Evolutionary conservation across 495 filamentous ascomycete species (phyloP).

Genomic region (Hyaloscypha finlandica): DNA sequence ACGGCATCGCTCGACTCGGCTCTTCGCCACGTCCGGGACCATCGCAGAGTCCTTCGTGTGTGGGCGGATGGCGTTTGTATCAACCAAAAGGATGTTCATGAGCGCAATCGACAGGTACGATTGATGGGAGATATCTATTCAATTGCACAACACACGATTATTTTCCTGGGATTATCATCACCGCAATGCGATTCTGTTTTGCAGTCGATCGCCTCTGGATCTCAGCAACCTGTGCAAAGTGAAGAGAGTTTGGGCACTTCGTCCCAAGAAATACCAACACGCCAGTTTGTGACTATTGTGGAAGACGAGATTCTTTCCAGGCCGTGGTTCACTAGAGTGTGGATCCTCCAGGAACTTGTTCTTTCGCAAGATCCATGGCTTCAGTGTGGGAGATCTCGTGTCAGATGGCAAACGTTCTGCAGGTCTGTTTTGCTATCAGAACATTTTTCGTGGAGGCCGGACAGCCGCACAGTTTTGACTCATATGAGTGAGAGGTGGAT

Average conservation of each 20-base stretch:
- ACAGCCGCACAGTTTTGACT: neutral
- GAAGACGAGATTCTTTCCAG: neutral
- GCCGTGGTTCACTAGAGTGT: slow-evolving; percentile 33
- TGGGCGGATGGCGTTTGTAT: slow-evolving; percentile 29
- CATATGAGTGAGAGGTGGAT: neutral
- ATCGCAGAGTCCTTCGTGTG: neutral
- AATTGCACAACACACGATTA: slow-evolving; percentile 13
- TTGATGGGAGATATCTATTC: slow-evolving; percentile 23
- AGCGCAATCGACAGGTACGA: slow-evolving; percentile 17
- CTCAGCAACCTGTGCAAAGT: neutral
- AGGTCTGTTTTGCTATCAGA: neutral
- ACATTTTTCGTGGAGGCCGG: neutral
- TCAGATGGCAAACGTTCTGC: slow-evolving; percentile 3
- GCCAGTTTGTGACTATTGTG: neutral
- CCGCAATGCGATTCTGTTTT: neutral
- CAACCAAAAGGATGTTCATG: slow-evolving; percentile 21
- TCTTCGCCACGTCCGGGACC: slow-evolving; percentile 16
- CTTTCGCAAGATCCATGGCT: slow-evolving; percentile 32
- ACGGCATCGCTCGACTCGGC: slow-evolving; percentile 14
- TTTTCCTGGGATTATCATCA: slow-evolving; percentile 16
- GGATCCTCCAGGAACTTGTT: slow-evolving; percentile 35
- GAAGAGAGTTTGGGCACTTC: no score
- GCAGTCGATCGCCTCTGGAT: neutral
- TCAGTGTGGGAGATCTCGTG: slow-evolving; percentile 25
- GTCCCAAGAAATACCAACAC: neutral